Evolutionary conservation across 1,139 yeast genomes (phyloP).

Genomic region (Magnusiomyces paraingens): DNA sequence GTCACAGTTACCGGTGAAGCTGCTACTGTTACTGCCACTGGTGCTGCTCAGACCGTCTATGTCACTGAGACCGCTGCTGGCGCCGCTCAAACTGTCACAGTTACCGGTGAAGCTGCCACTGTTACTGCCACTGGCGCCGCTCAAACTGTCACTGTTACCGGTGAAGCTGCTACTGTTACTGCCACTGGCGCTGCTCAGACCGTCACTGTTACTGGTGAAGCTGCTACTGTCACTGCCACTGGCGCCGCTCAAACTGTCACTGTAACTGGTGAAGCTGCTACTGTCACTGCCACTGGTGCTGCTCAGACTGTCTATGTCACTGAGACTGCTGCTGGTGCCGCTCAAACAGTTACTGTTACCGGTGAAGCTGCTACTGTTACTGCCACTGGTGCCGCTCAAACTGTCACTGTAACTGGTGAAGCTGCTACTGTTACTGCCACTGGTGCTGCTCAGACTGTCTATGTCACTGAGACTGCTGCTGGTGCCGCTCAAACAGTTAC

Average conservation of each 20-base stretch:
- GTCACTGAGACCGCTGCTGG: slow-evolving; percentile 1
- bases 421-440: slow-evolving; percentile 11
- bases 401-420: slow-evolving; percentile 10
- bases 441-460: slow-evolving; percentile 11
- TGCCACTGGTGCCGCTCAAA: slow-evolving; percentile 3
- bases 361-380: not conserved
- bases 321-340: not conserved
- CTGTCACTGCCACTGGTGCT: not conserved
- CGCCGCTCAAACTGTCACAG: slow-evolving; percentile 5
- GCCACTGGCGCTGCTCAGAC: slow-evolving; percentile 3
- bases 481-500: slow-evolving; percentile 11
- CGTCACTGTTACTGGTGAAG: slow-evolving; percentile 7
- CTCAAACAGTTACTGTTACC: not conserved
- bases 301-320: not conserved
- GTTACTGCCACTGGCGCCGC: slow-evolving; percentile 12
- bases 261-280: slow-evolving; percentile 7
- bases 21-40: slow-evolving; percentile 8
- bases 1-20: slow-evolving; percentile 2
- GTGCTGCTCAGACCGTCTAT: slow-evolving; percentile 1
- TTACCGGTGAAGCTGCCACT: slow-evolving; percentile 8
- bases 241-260: slow-evolving; percentile 9
- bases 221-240: slow-evolving; percentile 13
- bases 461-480: slow-evolving; percentile 12
- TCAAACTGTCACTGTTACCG: slow-evolving; percentile 10
- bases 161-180: too few relatives aligned